Evolutionary conservation across 2,329 filamentous ascomycete genomes (phyloP), one percentile per base, ranked within the genome.

Genomic region (Ramularia collo-cygni): DNA sequence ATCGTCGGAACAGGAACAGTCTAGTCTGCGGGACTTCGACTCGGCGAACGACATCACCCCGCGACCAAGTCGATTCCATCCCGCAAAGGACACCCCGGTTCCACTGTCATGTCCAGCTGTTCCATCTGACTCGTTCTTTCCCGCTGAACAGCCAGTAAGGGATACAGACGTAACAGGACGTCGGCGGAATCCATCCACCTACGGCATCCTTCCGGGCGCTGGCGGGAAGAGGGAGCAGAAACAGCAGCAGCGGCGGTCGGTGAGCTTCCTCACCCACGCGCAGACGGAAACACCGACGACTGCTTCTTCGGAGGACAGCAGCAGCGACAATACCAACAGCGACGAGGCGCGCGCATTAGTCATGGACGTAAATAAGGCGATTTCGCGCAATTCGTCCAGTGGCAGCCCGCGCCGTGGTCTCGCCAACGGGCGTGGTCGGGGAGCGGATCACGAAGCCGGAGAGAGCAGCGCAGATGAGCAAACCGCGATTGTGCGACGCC

Each of bases 391-490:
- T 13, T 43, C 43, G 15, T 38, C 46, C 9, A 31, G 33, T 10
- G 14, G 16, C 13, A 46, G 38, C 34, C 40, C 38, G 26, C 31
- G 46, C 19, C 38, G 35, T 8, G 40, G 40, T 8, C 29, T 43
- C 13, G 30, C 48, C 18, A 45, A 41, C 16, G 38, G 40, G n/a
- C 18, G 34, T 14, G 35, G 24, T 7, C 28, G 43, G 18, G 41
- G 42, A 12, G 41, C 43, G 33, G 51, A 50, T 13, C 46, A 51
- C 17, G 46, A 51, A 10, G 49, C 45, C n/a, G 50, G 35, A 7
- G 60, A 62, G 37, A 63, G 59, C 38, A 63, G 59, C 37, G 61
- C 59, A 27, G 63, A 66, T 40, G 66, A 69, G 45, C 64, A 54
- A 37, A 70, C 67, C 14, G 60, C 59, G 24, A 68, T 70, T 14